Evolutionary conservation across 805 yeast genomes (phyloP).

Genomic region (Brettanomyces anomalus): DNA sequence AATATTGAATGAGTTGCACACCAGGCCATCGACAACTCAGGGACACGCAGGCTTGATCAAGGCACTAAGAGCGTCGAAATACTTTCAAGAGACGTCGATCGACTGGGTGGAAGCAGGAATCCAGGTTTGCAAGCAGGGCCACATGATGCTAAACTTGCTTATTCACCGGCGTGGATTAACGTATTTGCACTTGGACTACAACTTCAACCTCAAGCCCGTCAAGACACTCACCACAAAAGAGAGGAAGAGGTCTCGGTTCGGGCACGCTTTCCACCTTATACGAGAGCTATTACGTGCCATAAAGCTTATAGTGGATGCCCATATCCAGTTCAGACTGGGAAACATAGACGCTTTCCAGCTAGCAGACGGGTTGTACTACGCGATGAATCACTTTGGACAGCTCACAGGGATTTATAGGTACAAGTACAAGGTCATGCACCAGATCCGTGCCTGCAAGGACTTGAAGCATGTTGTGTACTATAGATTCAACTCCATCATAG

Average conservation of each 20-base stretch:
- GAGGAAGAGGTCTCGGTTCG: constrained; percentile 90
- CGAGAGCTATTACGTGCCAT: constrained; percentile 81
- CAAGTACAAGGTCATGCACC: constrained; percentile 97
- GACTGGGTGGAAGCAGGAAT: constrained; percentile 99
- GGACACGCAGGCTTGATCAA: constrained; percentile 50
- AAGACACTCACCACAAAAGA: constrained; percentile 95
- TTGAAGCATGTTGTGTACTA: constrained; percentile 86
- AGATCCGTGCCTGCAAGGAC: constrained; percentile 91
- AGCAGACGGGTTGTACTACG: constrained; percentile 90
- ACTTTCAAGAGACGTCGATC: constrained; percentile 81
- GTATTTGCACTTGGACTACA: constrained; percentile 88
- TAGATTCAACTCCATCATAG: constrained; percentile 74
- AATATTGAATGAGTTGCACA: constrained; percentile 63
- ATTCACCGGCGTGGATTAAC: constrained; percentile 89
- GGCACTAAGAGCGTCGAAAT: constrained; percentile 68
- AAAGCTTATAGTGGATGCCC: constrained; percentile 85
- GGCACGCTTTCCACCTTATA: constrained; percentile 89
- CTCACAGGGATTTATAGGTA: constrained; percentile 94
- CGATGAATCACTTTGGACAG: constrained; percentile 89
- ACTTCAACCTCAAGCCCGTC: constrained; percentile 92
- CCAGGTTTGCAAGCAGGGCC: constrained; percentile 89
- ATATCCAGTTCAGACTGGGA: constrained; percentile 84
- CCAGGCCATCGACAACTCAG: constrained; percentile 30
- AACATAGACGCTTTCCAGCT: constrained; percentile 87
- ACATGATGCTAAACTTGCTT: constrained; percentile 81